Evolutionary conservation across 345 rosid genomes (phyloP).

Genomic region (Rhodamnia rubescens): DNA sequence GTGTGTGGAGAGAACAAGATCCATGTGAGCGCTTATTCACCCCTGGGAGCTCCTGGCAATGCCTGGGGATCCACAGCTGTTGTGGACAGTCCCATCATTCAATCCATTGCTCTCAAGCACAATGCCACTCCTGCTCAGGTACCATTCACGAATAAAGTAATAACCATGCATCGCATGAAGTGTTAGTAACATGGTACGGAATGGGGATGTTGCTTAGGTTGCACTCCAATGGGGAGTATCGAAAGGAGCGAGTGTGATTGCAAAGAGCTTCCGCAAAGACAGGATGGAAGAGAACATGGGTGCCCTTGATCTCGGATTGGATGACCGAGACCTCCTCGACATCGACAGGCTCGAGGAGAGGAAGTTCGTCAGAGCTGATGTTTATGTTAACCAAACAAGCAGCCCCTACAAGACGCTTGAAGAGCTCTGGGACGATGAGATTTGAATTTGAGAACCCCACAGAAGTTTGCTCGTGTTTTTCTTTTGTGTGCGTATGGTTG

Average conservation of each 20-base stretch:
- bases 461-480: background rate
- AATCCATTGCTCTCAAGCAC: conserved; percentile 59
- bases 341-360: conserved; percentile 51
- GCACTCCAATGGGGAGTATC: conserved; percentile 82
- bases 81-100: conserved; percentile 42
- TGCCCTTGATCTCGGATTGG: conserved; percentile 38
- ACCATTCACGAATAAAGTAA: background rate
- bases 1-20: conserved; percentile 48
- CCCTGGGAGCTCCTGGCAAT: conserved; percentile 76
- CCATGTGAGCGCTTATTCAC: conserved; percentile 83
- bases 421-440: conserved; percentile 76
- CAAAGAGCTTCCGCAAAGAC: conserved; percentile 59
- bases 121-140: conserved; percentile 74
- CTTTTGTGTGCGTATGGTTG: background rate
- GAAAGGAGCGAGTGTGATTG: conserved; percentile 67
- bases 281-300: conserved; percentile 63
- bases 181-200: background rate
- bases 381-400: conserved; percentile 50
- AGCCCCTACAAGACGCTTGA: conserved; percentile 65
- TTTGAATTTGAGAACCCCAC: conserved; percentile 13
- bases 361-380: conserved; percentile 82
- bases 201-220: conserved; percentile 24
- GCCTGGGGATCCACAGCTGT: conserved; percentile 76
- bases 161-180: background rate
- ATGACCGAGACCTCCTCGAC: conserved; percentile 33